A percentile compares a stretch with the other conserved stretches of the same genome.
Conservation (phyloP, 2,329 filamentous ascomycete species). For the Colletotrichum lindemuthianum region DNA sequence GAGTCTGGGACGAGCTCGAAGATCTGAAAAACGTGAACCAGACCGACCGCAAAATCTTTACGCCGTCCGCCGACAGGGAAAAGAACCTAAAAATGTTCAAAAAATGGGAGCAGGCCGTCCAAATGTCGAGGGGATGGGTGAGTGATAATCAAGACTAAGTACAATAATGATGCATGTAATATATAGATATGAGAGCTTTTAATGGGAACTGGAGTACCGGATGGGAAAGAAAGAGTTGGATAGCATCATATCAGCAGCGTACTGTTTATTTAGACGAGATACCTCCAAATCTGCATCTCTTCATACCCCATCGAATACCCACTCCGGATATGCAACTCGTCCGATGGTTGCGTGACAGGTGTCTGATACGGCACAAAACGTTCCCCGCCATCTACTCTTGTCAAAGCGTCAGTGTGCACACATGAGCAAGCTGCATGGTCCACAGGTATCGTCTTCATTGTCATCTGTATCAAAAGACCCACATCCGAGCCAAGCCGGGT, state of each 20-base stretch:
- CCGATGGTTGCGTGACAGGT: constrained; percentile 2
- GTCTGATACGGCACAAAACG: not conserved
- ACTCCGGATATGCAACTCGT: not conserved
- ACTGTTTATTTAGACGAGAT: constrained; percentile 20
- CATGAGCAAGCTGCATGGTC: not conserved
- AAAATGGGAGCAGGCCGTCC: constrained; percentile 67
- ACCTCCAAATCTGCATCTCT: constrained; percentile 3
- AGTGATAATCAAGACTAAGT: constrained; percentile 16
- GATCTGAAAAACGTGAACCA: constrained; percentile 80
- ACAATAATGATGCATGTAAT: not conserved
- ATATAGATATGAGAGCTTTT: not conserved
- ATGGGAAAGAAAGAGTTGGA: constrained; percentile 5
- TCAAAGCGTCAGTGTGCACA: not conserved
- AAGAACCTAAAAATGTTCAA: constrained; percentile 54
- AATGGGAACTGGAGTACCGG: constrained; percentile 4
- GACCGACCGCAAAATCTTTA: constrained; percentile 74
- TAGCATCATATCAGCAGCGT: constrained; percentile 5
- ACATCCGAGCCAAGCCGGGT: not conserved
- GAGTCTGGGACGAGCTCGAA: constrained; percentile 77
- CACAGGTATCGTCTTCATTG: constrained; percentile 35
- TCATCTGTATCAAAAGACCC: constrained; percentile 24
- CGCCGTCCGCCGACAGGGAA: constrained; percentile 66
- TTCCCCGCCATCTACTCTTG: no score
- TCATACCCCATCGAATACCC: not conserved
- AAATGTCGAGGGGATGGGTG: constrained; percentile 68